Percentiles rank a stretch among this genome's conserved stretches.
These are phyloP conservation scores for Pythium phragmiticola DNA, from an alignment of 352 stramenopile genomes.

Conservation along the genomic window DNA sequence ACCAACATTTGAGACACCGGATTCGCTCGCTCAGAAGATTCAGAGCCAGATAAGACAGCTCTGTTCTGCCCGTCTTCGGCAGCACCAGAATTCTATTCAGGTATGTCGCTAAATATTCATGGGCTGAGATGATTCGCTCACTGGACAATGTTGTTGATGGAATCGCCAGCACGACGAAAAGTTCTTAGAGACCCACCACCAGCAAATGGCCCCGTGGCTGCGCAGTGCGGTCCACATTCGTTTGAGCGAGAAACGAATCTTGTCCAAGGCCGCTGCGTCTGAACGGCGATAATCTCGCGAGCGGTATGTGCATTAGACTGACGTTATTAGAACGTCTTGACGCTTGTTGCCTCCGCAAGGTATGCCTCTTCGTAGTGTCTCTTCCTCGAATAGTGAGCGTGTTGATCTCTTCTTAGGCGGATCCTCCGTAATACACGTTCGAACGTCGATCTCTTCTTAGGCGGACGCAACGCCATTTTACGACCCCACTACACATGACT, in stretches of 20 bases:
- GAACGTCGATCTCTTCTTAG: no score
- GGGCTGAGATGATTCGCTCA: not conserved
- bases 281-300: not conserved
- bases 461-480: no score
- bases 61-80: conserved; percentile 11
- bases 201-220: conserved; percentile 61
- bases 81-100: conserved; percentile 29
- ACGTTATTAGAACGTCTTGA: no score
- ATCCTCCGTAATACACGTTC: no score
- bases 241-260: conserved; percentile 59
- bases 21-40: conserved; percentile 28
- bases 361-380: no score
- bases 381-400: no score
- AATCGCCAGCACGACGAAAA: conserved; percentile 42
- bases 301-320: not conserved
- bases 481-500: no score
- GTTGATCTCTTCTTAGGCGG: no score
- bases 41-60: conserved; percentile 13
- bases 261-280: conserved; percentile 24
- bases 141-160: not conserved
- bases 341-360: no score
- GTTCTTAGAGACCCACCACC: conserved; percentile 44
- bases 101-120: conserved; percentile 10
- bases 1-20: conserved; percentile 29
- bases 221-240: conserved; percentile 64